These are phyloP conservation scores for Ogataea degrootiae DNA, from an alignment of 805 yeast genomes.

Conservation along the genomic window DNA sequence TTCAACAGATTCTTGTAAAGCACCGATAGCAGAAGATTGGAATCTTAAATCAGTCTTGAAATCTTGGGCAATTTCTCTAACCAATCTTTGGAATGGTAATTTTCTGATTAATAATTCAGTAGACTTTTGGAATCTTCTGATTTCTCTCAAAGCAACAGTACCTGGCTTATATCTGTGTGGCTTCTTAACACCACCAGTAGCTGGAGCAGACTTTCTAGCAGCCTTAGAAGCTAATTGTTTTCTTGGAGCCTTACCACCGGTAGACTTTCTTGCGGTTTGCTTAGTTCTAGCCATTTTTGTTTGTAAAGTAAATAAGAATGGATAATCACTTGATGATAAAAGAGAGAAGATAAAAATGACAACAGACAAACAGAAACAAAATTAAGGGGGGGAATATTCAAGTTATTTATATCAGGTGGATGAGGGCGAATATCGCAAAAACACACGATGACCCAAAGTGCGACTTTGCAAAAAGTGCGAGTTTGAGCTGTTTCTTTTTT, in stretches of 20 bases:
- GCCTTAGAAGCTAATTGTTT: slow-evolving; percentile 89
- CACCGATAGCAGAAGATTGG: slow-evolving; percentile 97
- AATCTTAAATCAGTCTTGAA: slow-evolving; percentile 91
- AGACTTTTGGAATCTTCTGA: slow-evolving; percentile 95
- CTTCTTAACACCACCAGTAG: slow-evolving; percentile 89
- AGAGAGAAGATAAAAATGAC: background rate
- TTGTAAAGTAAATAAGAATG: background rate
- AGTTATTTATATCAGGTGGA: background rate
- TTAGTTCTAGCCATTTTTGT: slow-evolving; percentile 80
- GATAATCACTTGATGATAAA: background rate
- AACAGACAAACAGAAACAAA: background rate
- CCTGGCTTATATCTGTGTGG: slow-evolving; percentile 98
- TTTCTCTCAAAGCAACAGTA: slow-evolving; percentile 94
- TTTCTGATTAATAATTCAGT: slow-evolving; percentile 94
- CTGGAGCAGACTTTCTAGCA: slow-evolving; percentile 90
- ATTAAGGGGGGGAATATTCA: background rate
- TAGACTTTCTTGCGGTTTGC: slow-evolving; percentile 91
- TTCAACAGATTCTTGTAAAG: slow-evolving; percentile 97
- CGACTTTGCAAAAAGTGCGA: background rate
- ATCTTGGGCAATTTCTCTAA: slow-evolving; percentile 93
- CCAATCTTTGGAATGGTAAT: slow-evolving; percentile 95
- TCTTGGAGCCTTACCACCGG: slow-evolving; percentile 97
- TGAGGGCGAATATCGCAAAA: background rate
- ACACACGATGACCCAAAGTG: background rate
- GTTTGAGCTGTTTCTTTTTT: too few species aligned